These are phyloP conservation scores for Colletotrichum falcatum DNA, from an alignment of 2,329 filamentous ascomycete species.

Conservation along the genomic window DNA sequence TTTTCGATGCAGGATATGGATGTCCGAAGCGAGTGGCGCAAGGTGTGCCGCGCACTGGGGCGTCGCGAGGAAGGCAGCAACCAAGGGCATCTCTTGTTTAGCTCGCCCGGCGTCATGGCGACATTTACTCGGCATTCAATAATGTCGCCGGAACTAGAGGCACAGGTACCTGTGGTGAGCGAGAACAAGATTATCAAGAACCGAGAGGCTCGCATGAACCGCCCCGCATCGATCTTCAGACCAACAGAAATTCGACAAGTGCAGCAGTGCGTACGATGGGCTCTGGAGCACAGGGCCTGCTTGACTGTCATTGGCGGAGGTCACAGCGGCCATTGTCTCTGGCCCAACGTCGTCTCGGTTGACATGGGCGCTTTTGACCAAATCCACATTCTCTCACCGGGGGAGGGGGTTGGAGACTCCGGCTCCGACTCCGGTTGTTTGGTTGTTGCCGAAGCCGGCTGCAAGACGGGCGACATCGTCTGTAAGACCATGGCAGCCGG, in stretches of 20 bases:
- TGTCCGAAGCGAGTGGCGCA: slow-evolving; percentile 59
- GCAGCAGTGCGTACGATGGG: slow-evolving; percentile 68
- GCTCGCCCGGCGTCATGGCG: slow-evolving; percentile 61
- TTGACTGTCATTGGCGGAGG: slow-evolving; percentile 68
- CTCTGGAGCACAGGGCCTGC: slow-evolving; percentile 56
- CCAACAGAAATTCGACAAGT: slow-evolving; percentile 62
- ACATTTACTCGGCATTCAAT: slow-evolving; percentile 62
- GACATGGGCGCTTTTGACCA: slow-evolving; percentile 69
- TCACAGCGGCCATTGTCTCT: slow-evolving; percentile 70
- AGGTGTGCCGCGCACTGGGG: slow-evolving; percentile 62
- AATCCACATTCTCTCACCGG: slow-evolving; percentile 55
- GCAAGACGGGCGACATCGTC: slow-evolving; percentile 67
- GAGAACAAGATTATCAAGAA: slow-evolving; percentile 59
- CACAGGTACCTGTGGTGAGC: slow-evolving; percentile 53
- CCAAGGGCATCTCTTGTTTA: slow-evolving; percentile 58
- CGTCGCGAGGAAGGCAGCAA: slow-evolving; percentile 51
- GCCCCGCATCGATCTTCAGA: slow-evolving; percentile 57
- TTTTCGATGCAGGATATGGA: slow-evolving; percentile 51
- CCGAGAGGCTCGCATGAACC: slow-evolving; percentile 58
- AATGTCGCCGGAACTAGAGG: slow-evolving; percentile 55
- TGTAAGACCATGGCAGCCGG: slow-evolving; percentile 57
- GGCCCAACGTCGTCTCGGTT: slow-evolving; percentile 63
- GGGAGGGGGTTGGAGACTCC: slow-evolving; percentile 42
- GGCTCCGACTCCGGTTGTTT: slow-evolving; percentile 45
- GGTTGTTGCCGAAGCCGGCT: slow-evolving; percentile 66